A percentile compares a stretch with the other conserved stretches of the same genome.
Evolutionary conservation across 2,329 filamentous ascomycete species (phyloP).

Genomic region (Alternaria burnsii): DNA sequence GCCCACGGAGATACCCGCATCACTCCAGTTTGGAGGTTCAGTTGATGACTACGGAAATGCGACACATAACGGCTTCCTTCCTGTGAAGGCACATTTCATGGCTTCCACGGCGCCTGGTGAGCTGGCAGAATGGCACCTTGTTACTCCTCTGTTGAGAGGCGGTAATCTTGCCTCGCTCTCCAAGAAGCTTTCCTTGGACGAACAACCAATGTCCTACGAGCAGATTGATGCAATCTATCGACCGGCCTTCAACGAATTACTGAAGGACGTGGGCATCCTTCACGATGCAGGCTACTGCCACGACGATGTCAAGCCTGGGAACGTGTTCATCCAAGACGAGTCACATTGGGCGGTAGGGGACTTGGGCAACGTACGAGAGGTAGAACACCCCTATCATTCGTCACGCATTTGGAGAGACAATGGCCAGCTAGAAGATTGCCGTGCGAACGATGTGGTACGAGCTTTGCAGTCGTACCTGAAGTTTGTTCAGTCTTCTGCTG

Average conservation of each 20-base stretch:
- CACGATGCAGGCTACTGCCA: conserved; percentile 48
- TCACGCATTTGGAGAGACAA: conserved; percentile 36
- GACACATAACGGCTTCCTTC: conserved; percentile 23
- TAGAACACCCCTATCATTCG: conserved; percentile 40
- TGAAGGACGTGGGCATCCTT: conserved; percentile 32
- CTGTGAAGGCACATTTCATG: conserved; percentile 27
- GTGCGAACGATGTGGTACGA: conserved; percentile 43
- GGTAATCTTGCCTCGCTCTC: conserved; percentile 26
- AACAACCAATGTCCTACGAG: conserved; percentile 4
- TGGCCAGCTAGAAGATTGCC: conserved; percentile 34
- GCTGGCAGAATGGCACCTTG: conserved; percentile 31
- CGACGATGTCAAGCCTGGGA: conserved; percentile 50
- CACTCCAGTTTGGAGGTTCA: conserved; percentile 28
- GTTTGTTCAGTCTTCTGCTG: conserved; percentile 27
- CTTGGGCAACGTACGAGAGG: conserved; percentile 46
- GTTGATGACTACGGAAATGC: neutral
- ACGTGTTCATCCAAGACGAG: conserved; percentile 40
- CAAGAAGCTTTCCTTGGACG: conserved; percentile 2
- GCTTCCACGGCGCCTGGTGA: conserved; percentile 17
- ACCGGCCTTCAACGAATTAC: conserved; percentile 38
- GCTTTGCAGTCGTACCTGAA: conserved; percentile 41
- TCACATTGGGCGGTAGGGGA: conserved; percentile 46
- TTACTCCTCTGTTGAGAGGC: conserved; percentile 25
- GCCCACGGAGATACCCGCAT: conserved; percentile 41
- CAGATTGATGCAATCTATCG: conserved; percentile 41